Base-by-base conservation (phyloP, 768 basidiomycete genomes). In the Dacryopinax spathularia region DNA sequence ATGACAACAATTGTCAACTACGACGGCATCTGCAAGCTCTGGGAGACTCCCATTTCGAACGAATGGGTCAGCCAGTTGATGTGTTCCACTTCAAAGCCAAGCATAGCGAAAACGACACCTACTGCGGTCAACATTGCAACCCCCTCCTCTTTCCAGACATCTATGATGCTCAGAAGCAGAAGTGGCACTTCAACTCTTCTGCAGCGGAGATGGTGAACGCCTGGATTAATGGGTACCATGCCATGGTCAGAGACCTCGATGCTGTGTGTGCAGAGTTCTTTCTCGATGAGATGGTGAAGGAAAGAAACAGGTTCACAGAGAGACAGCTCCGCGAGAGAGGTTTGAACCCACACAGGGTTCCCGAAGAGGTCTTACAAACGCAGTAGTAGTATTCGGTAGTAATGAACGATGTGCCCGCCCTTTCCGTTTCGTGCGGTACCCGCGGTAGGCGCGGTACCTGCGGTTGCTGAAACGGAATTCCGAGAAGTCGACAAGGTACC, bases 21-120 rank as follows among this genome's bases (percentile, higher is more conserved):
- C 29, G 36, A n/a, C 20, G 34, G n/a, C 48, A 63, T 34, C 48
- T 48, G 2, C 27, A 33, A 6, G 29, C 4, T 18, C 43, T 2
- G 39, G 31, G 63, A 62, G 29, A 65, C 73, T 10, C 68, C 71
- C 0, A 66, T 33, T 64, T 34, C 13, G 62, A 34, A 15, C 16
- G 9, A 16, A 41, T 33, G 13, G 34, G 9, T 6, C 25, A 76
- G 1, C 64, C 65, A 0, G 73, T 78, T 0, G 74, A 78, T 36
- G 73, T 76, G 0, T 78, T 77, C 29, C 77, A 78, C 34, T 75
- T 71, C 68, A 71, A 72, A 18, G 68, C 66, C n/a, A 77, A 77
- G 62, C 77, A 77, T 67, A 72, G 69, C 10, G 66, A 71, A 29
- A 65, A 39, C 0, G 69, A 74, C 29, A 62, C n/a, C 0, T 70